Percentiles rank a stretch among this genome's conserved stretches.
Conservation (phyloP, 208 protist genomes). For the Giardia duodenalis region DNA sequence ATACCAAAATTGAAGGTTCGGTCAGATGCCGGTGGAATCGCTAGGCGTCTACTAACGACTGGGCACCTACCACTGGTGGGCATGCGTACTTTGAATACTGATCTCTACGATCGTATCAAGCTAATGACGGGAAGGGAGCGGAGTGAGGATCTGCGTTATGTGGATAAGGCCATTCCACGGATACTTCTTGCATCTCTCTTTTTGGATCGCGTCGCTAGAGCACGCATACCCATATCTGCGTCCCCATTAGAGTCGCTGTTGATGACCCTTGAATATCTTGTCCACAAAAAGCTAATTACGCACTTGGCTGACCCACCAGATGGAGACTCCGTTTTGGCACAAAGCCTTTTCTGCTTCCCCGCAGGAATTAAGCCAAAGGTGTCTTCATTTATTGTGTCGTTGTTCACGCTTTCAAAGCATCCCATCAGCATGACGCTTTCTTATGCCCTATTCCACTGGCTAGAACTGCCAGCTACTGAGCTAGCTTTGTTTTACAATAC, state of each 20-base stretch:
- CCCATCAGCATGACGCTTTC: neutral
- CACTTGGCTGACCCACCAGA: neutral
- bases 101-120: neutral
- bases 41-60: neutral
- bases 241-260: neutral
- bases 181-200: neutral
- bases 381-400: neutral
- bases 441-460: no score
- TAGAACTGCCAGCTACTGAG: no score
- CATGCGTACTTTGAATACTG: neutral
- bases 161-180: neutral
- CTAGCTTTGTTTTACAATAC: no score
- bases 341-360: neutral
- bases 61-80: neutral
- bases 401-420: neutral
- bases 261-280: neutral
- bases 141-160: neutral
- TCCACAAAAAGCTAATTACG: neutral
- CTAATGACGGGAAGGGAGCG: neutral
- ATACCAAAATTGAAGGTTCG: neutral
- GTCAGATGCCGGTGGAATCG: neutral
- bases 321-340: neutral
- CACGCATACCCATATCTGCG: neutral
- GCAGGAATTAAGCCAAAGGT: neutral
- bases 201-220: neutral